Evolutionary conservation across 176 grass and related monocot genomes (phyloP).

Genomic region (Eremochloa ophiuroides): DNA sequence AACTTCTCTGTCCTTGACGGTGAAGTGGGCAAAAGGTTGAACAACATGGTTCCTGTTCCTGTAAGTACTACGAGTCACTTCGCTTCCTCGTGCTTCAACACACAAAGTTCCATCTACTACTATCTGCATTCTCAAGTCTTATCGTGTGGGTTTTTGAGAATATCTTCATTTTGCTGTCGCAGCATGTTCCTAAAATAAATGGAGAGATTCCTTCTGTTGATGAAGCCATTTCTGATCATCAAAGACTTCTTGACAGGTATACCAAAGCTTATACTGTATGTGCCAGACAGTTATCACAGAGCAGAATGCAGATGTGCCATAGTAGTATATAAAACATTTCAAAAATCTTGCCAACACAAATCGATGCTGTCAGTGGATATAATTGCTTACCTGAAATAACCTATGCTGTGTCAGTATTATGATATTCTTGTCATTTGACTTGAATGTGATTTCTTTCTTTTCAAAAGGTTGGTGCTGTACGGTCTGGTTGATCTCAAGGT

Average conservation of each 20-base stretch:
- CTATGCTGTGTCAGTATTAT: not conserved
- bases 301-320: not conserved
- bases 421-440: not conserved
- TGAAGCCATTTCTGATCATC: conserved; percentile 86
- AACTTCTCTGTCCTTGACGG: conserved; percentile 54
- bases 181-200: conserved; percentile 94
- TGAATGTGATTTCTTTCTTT: not conserved
- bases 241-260: conserved; percentile 87
- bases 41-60: conserved; percentile 70
- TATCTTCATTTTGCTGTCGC: not conserved
- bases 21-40: conserved; percentile 78
- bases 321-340: not conserved
- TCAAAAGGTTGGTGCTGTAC: conserved; percentile 58
- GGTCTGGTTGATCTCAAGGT: conserved; percentile 82
- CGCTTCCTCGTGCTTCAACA: not conserved
- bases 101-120: not conserved
- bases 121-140: not conserved
- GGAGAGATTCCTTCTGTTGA: conserved; percentile 81
- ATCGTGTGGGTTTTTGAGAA: not conserved
- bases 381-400: not conserved
- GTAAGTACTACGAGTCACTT: conserved; percentile 40
- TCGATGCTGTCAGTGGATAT: not conserved
- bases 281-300: not conserved
- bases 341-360: not conserved
- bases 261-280: not conserved